Evolutionary conservation across 192 early-diverging fungal genomes (phyloP).

Genomic region (Mortierella alpina): DNA sequence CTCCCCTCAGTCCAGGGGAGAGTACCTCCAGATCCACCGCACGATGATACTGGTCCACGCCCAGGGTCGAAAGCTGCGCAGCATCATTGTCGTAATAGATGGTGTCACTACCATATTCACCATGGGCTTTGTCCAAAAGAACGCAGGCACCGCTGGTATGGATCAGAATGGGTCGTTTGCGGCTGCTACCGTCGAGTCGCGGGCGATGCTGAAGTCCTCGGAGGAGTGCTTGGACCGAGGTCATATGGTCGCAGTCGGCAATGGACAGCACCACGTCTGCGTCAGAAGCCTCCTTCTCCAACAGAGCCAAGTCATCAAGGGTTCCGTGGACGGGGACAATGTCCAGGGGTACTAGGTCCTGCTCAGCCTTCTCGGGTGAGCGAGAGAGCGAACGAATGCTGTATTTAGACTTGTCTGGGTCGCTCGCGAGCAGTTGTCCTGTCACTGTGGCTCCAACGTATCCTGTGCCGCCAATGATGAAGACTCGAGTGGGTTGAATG

Average conservation of each 20-base stretch:
- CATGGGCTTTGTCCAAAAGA: conserved; percentile 8
- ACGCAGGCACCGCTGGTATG: conserved; percentile 30
- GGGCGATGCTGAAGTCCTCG: neutral
- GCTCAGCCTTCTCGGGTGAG: conserved; percentile 2
- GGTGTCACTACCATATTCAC: neutral
- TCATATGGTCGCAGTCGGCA: conserved; percentile 5
- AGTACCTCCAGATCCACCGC: conserved; percentile 14
- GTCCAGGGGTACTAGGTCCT: conserved; percentile 2
- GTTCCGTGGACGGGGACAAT: conserved; percentile 12
- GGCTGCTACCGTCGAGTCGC: neutral
- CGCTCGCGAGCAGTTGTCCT: neutral
- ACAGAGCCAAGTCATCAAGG: conserved; percentile 3
- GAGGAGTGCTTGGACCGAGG: conserved; percentile 14
- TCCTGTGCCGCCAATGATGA: conserved; percentile 12
- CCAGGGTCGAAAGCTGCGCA: neutral
- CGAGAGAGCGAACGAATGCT: conserved; percentile 4
- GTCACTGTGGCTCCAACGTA: conserved; percentile 3
- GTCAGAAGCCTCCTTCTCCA: neutral
- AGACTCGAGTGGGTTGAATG: conserved; percentile 2
- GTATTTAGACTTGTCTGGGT: neutral
- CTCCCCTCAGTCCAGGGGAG: neutral
- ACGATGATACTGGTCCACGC: conserved; percentile 3
- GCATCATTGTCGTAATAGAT: conserved; percentile 18
- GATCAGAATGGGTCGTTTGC: conserved; percentile 18
- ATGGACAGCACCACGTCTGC: conserved; percentile 15